Percentiles rank a stretch among this genome's conserved stretches.
Evolutionary conservation across 495 filamentous ascomycete species (phyloP).

Genomic region (Lasiosphaeria hispida): DNA sequence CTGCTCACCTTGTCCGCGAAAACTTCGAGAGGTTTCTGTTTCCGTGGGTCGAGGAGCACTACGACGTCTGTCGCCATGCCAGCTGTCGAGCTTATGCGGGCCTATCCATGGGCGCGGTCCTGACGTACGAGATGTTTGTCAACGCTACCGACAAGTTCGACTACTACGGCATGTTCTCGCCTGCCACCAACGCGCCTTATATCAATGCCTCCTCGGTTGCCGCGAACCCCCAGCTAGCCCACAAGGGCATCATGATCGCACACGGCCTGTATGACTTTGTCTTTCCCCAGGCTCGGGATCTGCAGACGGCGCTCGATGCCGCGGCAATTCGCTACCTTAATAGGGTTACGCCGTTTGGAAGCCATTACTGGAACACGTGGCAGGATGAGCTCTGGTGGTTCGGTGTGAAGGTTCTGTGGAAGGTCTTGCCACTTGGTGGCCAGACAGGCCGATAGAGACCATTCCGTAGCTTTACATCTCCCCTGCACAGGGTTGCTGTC

Average conservation of each 20-base stretch:
- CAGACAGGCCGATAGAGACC: too few species aligned
- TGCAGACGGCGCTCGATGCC: conserved; percentile 26
- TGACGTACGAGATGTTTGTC: conserved; percentile 37
- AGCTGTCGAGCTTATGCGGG: conserved; percentile 34
- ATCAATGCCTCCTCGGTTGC: conserved; percentile 18
- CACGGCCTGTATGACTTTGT: conserved; percentile 33
- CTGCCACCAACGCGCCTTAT: conserved; percentile 25
- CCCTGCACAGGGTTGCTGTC: too few species aligned
- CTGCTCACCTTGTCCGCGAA: conserved; percentile 21
- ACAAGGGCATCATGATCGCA: conserved; percentile 31
- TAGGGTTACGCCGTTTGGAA: conserved; percentile 30
- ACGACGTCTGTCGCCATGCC: conserved; percentile 24
- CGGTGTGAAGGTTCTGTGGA: conserved; percentile 34
- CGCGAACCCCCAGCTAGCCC: conserved; percentile 21
- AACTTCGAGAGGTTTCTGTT: conserved; percentile 33
- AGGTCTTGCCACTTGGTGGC: conserved; percentile 10
- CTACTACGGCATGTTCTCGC: conserved; percentile 35
- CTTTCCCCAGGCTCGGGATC: conserved; percentile 19
- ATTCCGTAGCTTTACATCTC: too few species aligned
- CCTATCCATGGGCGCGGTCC: conserved; percentile 30
- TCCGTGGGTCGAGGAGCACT: conserved; percentile 27
- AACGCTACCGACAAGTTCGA: conserved; percentile 33
- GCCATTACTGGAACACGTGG: conserved; percentile 37
- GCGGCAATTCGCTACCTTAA: conserved; percentile 20
- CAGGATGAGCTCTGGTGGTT: conserved; percentile 39